Evolutionary conservation across 164 flowering plant genomes (phyloP).

Genomic region (Echeveria elegans): DNA sequence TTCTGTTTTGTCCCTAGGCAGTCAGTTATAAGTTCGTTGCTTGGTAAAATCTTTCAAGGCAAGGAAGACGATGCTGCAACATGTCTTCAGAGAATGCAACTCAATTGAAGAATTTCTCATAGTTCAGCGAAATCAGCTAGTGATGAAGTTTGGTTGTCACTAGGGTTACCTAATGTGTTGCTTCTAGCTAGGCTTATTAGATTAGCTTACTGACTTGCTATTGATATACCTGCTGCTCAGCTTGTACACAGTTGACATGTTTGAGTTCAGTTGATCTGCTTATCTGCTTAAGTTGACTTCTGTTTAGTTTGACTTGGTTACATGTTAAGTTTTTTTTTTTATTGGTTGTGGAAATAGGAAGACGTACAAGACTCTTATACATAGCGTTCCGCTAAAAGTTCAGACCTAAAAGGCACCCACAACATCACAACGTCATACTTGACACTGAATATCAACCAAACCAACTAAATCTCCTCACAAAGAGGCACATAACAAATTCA

Average conservation of each 20-base stretch:
- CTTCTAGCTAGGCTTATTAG: background rate
- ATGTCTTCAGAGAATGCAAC: slow-evolving; percentile 20
- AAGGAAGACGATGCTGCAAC: slow-evolving; percentile 15
- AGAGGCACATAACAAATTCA: too few relatives aligned
- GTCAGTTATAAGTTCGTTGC: slow-evolving; percentile 17
- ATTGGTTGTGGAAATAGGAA: too few relatives aligned
- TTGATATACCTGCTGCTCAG: background rate
- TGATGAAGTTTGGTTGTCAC: background rate
- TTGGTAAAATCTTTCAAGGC: slow-evolving; percentile 22
- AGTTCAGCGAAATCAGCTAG: background rate
- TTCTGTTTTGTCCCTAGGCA: slow-evolving; percentile 26
- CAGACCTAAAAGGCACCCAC: too few relatives aligned
- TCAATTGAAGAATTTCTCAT: background rate
- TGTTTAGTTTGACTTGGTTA: background rate
- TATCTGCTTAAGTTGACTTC: slow-evolving; percentile 1
- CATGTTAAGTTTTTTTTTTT: background rate
- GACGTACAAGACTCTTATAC: too few relatives aligned
- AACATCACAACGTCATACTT: too few relatives aligned
- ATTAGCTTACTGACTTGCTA: background rate
- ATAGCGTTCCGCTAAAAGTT: too few relatives aligned
- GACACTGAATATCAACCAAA: too few relatives aligned
- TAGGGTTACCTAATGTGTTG: background rate
- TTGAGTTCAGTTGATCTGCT: background rate
- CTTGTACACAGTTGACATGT: background rate
- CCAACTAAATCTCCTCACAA: too few relatives aligned